phyloP scores from a whole-genome alignment of 2,329 filamentous ascomycete species.

The Colletotrichum tamarilloi region DNA sequence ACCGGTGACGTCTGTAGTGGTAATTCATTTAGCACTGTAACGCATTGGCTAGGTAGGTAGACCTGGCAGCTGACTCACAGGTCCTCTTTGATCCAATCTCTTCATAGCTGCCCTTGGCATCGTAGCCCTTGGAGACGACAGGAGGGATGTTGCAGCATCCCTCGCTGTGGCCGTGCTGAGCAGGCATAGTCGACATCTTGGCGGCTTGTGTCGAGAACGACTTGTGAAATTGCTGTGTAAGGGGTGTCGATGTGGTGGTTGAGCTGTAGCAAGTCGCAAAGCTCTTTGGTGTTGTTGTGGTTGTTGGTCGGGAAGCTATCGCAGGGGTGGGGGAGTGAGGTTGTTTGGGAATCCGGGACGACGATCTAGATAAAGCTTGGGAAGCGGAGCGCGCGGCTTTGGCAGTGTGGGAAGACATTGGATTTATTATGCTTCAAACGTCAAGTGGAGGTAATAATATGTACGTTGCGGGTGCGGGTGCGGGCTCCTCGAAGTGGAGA shows the following conservation, averaged over 20 bases:
- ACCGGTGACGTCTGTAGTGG: slow-evolving; percentile 58
- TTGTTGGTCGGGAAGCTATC: slow-evolving; percentile 13
- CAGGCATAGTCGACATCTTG: slow-evolving; percentile 62
- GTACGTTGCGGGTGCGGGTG: neutral
- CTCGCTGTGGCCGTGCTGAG: slow-evolving; percentile 63
- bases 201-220: slow-evolving; percentile 19
- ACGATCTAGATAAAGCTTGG: slow-evolving; percentile 18
- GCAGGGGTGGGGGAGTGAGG: neutral
- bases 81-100: slow-evolving; percentile 67
- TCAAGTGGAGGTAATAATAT: neutral
- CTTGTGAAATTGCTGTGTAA: neutral
- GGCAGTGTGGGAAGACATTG: slow-evolving; percentile 16
- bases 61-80: slow-evolving; percentile 43
- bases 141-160: slow-evolving; percentile 71
- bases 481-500: neutral
- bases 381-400: slow-evolving; percentile 24
- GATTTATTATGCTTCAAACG: neutral
- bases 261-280: neutral
- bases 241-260: neutral
- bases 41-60: accelerated
- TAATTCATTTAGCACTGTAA: neutral
- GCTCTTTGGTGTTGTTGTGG: neutral
- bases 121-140: slow-evolving; percentile 65
- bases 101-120: slow-evolving; percentile 66
- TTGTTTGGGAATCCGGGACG: slow-evolving; percentile 1